Evolutionary conservation across 352 stramenopile species (phyloP), one percentile per base, ranked within the genome.

Genomic region (Elongisporangium prolatum): DNA sequence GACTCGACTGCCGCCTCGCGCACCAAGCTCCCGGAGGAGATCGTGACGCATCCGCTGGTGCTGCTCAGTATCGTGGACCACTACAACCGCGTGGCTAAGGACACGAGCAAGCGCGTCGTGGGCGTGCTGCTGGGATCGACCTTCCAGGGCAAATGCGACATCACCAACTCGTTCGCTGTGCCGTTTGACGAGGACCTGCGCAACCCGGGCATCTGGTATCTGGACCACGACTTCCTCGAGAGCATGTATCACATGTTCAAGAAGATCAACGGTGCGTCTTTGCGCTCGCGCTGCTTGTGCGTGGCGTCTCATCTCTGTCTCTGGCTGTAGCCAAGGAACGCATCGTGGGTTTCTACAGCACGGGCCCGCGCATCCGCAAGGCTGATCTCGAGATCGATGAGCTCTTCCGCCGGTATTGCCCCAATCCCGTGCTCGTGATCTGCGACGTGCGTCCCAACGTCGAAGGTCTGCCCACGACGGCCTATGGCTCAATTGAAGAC

Each of bases 141-240:
- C 9, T 95, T 90, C 67, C 97, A 98, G 63, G 96, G 96, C 68
- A 95, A 93, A 57, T 96, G 93, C 67, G 91, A 98, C 70, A 89
- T 97, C 65, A 97, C 89, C 57, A 97, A 97, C 73, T 96, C 87
- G 58, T 97, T 96, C 69, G 86, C 86, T 8, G 97, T 99, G 58
- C 97, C 97, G 6, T 99, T 99, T 69, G 97, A 99, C 67, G 97
- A 99, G 80, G 97, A 99, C 69, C 73, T 96, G 51, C 94, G 95
- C 56, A 98, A 99, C 78, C 90, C 92, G 38, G 81, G 79, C 20
- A 98, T 99, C 54, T 99, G 98, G 93, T 99, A 99, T 77, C 77
- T 99, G 48, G 97, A 99, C 84, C 97, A 99, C 77, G 98, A 99
- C 80, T 99, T 98, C 68, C 76, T 99, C 44, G 97, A 99, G 72